phyloP scores from a whole-genome alignment of 371 early-diverging fungal genomes.

The Mortierella sp. region DNA sequence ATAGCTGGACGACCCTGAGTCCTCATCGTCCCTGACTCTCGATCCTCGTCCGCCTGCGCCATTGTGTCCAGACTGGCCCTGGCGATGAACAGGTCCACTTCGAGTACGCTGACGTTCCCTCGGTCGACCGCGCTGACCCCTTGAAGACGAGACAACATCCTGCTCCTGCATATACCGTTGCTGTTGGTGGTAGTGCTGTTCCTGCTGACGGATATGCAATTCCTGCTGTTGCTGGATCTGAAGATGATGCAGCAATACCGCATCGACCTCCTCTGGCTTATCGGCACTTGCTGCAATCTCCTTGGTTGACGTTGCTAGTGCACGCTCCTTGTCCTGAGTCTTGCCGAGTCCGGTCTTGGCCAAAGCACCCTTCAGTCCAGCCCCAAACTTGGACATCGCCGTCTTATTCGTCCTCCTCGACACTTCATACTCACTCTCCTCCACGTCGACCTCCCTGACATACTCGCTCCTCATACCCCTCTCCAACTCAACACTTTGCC shows the following conservation, averaged over 20 bases:
- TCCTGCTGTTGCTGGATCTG: constrained; percentile 12
- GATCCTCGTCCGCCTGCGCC: background rate
- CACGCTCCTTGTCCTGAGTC: constrained; percentile 14
- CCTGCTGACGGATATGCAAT: background rate
- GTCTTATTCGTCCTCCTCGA: constrained; percentile 6
- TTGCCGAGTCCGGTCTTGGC: constrained; percentile 32
- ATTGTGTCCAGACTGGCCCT: background rate
- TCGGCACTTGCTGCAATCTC: background rate
- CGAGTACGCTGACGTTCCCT: constrained; percentile 17
- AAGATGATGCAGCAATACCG: constrained; percentile 30
- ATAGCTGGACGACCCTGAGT: background rate
- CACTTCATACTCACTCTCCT: background rate
- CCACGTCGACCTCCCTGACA: background rate
- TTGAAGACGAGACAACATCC: background rate
- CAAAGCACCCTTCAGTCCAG: constrained; percentile 42
- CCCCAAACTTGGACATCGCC: constrained; percentile 29
- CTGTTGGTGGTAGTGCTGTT: constrained; percentile 20
- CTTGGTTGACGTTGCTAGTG: background rate
- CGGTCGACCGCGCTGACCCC: constrained; percentile 21
- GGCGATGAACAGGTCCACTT: constrained; percentile 25
- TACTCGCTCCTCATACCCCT: background rate
- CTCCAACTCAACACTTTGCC: constrained; percentile 27
- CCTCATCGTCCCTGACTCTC: background rate
- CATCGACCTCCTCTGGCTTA: constrained; percentile 26
- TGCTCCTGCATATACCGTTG: constrained; percentile 2